Base-by-base conservation (phyloP, 768 basidiomycete species). In the Dentipellis fragilis region DNA sequence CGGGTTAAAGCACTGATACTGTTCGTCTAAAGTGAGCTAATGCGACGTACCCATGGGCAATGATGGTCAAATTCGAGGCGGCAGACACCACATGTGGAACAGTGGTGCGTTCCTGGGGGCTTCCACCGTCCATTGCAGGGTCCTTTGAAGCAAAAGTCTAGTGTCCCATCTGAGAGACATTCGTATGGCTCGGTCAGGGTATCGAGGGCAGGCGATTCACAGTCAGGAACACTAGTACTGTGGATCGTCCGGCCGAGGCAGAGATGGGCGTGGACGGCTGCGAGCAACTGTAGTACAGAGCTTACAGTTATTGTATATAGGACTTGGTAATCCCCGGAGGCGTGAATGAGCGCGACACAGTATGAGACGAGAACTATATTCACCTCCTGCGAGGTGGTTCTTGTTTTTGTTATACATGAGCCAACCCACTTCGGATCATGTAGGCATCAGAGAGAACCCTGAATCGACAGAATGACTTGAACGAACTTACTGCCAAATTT, bases 141-240 rank as follows among this genome's bases (percentile, higher is more conserved):
- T 12, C 56, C 63, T 34, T 52, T 54, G 35, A n/a, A 38, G 39
- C 57, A 64, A 22, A 58, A 57, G n/a, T 56, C n/a, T 5, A 64
- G 57, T 23, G 45, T 46, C 10, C 59, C 63, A 36, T 63, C 57
- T 19, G 35, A 38, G 42, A 57, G 38, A 17, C 59, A 63, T 47
- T 64, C 63, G 29, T 58, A 59, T 11, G 63, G 59, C 39, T 56
- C 59, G 10, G 52, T 54, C 19, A 64, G 46, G 11, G 48, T 19
- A n/a, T 53, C 55, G 1, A 48, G 66, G 56, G 19, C 66, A 45
- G 65, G 69, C 64, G 54, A 71, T 69, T 51, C 62, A 47, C 63
- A 59, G 35, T 48, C 16, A 16, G 62, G 62, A 36, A 63, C 54
- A 23, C 58, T 59, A 36, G 63, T 51, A 23, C 58, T 59, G 23